phyloP scores from a whole-genome alignment of 352 stramenopile species.

The Pythium chondricola region DNA sequence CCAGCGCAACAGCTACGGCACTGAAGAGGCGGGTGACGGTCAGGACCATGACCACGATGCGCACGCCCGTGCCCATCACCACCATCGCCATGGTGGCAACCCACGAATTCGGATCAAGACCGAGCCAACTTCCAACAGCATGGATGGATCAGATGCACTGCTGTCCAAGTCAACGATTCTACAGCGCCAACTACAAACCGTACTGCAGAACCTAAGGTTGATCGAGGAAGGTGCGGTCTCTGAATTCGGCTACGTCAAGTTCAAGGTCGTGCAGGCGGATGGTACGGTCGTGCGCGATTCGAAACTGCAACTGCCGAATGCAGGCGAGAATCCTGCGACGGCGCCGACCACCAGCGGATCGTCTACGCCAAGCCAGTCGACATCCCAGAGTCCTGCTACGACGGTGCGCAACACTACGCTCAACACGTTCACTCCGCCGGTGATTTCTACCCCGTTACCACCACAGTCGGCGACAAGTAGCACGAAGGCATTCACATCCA shows the following conservation, averaged over 20 bases:
- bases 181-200: constrained; percentile 9
- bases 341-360: too few relatives aligned
- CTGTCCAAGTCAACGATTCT: constrained; percentile 12
- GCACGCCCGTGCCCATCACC: neutral
- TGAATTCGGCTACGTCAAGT: constrained; percentile 11
- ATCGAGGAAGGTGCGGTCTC: constrained; percentile 9
- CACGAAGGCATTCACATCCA: too few relatives aligned
- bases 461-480: too few relatives aligned
- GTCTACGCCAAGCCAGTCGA: too few relatives aligned
- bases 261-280: constrained; percentile 6
- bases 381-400: too few relatives aligned
- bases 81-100: too few relatives aligned
- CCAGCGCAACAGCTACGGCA: constrained; percentile 7
- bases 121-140: neutral
- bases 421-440: neutral
- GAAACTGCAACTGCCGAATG: constrained; percentile 4
- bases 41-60: neutral
- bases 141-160: too few relatives aligned
- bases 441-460: too few relatives aligned
- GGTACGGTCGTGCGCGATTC: constrained; percentile 2
- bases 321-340: neutral
- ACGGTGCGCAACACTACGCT: too few relatives aligned
- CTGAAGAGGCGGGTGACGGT: neutral
- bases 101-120: too few relatives aligned
- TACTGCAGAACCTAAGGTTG: constrained; percentile 11